Evolutionary conservation across 1,284 basidiomycete species (phyloP).

Genomic region (Melanopsichium pennsylvanicum): DNA sequence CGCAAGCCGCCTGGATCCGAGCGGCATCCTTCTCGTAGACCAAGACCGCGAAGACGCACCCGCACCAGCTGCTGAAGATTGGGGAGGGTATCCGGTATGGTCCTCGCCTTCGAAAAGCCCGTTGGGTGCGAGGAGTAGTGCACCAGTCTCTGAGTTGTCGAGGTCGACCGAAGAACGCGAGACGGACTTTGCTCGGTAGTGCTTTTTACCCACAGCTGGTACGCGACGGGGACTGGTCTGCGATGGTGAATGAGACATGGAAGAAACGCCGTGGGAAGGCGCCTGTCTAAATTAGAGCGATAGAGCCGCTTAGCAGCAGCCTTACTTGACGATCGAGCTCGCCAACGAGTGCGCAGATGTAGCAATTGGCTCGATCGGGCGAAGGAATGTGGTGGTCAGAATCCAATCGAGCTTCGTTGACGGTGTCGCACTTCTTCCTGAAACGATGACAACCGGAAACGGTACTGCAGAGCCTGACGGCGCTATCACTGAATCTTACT

Average conservation of each 20-base stretch:
- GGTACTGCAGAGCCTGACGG: no score
- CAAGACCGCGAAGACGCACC: conserved; percentile 12
- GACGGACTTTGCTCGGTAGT: conserved; percentile 40
- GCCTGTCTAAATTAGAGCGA: conserved; percentile 6
- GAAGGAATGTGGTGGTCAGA: not conserved
- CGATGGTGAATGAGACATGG: conserved; percentile 30
- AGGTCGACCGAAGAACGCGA: conserved; percentile 37
- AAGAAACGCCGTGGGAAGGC: conserved; percentile 1
- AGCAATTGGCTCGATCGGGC: not conserved
- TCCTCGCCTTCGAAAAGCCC: conserved; percentile 29
- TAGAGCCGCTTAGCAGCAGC: conserved; percentile 7
- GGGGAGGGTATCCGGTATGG: conserved; percentile 17
- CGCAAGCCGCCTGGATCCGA: conserved; percentile 34
- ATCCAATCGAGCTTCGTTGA: not conserved
- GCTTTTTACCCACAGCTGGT: conserved; percentile 27
- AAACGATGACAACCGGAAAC: not conserved
- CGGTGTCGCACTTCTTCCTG: conserved; percentile 6
- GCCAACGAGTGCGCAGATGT: conserved; percentile 6
- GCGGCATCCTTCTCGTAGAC: conserved; percentile 39
- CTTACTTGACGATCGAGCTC: not conserved
- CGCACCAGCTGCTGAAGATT: conserved; percentile 6
- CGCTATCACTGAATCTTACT: no score
- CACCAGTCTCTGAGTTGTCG: conserved; percentile 39
- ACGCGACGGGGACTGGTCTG: conserved; percentile 15
- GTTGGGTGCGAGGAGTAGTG: conserved; percentile 27